Conservation (phyloP, 257 asterid species). For the Avicennia marina region DNA sequence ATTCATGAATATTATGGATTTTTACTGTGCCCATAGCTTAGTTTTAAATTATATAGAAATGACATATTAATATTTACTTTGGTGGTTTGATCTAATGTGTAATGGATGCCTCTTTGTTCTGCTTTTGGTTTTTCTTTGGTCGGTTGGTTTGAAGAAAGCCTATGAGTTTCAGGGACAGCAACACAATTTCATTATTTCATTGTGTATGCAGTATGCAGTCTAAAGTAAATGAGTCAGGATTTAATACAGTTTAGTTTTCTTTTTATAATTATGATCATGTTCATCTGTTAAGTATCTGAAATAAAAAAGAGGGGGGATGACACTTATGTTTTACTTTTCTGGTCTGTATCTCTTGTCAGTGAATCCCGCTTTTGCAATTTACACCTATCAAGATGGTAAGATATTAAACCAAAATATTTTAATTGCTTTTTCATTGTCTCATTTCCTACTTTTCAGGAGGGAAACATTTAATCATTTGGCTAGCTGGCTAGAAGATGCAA, state of each 20-base stretch:
- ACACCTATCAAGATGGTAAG: background rate
- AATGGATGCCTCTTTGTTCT: too few species aligned
- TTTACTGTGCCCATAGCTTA: too few species aligned
- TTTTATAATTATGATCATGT: background rate
- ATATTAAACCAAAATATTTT: background rate
- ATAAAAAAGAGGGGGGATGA: background rate
- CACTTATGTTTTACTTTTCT: background rate
- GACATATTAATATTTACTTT: too few species aligned
- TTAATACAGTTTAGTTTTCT: background rate
- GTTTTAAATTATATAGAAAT: too few species aligned
- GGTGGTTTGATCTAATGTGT: too few species aligned
- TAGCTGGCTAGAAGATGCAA: conserved; percentile 67
- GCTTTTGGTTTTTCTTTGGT: too few species aligned
- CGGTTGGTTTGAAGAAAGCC: too few species aligned
- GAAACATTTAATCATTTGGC: conserved; percentile 64
- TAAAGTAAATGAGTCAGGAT: background rate
- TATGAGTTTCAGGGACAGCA: too few species aligned
- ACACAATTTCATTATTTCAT: too few species aligned
- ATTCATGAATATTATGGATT: too few species aligned
- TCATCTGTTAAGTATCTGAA: background rate
- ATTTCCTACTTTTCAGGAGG: conserved; percentile 37
- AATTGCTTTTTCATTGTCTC: conserved; percentile 10
- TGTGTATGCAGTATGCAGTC: too few species aligned
- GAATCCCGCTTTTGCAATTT: background rate
- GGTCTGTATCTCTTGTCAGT: background rate